Conservation (phyloP, 257 asterid species). For the Solanum peruvianum region DNA sequence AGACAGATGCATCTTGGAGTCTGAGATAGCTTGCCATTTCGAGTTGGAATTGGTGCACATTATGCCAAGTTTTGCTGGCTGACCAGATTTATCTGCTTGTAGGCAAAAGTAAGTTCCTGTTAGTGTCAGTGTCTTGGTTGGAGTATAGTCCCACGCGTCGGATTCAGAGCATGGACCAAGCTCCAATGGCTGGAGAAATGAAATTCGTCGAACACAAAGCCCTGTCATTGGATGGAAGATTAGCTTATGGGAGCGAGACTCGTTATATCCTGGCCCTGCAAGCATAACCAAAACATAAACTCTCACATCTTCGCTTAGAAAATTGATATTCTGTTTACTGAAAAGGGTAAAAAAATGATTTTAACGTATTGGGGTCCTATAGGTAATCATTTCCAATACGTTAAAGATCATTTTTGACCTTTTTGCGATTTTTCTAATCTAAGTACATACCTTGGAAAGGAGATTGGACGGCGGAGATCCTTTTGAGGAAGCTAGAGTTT, state of each 20-base stretch:
- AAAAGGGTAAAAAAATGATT: neutral
- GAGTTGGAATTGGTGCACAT: conserved; percentile 37
- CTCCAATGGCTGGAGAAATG: conserved; percentile 35
- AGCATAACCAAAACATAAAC: neutral
- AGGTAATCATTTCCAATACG: neutral
- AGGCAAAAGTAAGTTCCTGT: conserved; percentile 66
- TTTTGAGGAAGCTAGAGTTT: conserved; percentile 21
- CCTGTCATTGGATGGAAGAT: conserved; percentile 85
- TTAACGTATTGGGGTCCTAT: neutral
- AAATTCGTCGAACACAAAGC: conserved; percentile 39
- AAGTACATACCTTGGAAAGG: conserved; percentile 48
- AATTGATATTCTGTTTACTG: neutral
- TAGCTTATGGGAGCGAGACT: conserved; percentile 40
- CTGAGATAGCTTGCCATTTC: conserved; percentile 71
- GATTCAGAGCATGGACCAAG: conserved; percentile 76
- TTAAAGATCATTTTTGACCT: neutral
- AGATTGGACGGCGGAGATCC: conserved; percentile 56
- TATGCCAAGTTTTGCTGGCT: conserved; percentile 64
- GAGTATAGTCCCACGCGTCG: conserved; percentile 50
- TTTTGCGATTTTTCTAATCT: neutral
- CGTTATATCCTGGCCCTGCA: conserved; percentile 71
- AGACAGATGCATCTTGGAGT: conserved; percentile 80
- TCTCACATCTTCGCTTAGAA: neutral
- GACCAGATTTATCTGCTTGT: conserved; percentile 44
- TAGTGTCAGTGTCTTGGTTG: conserved; percentile 38